Percentiles rank a stretch among this genome's conserved stretches.
Conservation (phyloP, 495 filamentous ascomycete species). For the Umbilicaria muhlenbergii region DNA sequence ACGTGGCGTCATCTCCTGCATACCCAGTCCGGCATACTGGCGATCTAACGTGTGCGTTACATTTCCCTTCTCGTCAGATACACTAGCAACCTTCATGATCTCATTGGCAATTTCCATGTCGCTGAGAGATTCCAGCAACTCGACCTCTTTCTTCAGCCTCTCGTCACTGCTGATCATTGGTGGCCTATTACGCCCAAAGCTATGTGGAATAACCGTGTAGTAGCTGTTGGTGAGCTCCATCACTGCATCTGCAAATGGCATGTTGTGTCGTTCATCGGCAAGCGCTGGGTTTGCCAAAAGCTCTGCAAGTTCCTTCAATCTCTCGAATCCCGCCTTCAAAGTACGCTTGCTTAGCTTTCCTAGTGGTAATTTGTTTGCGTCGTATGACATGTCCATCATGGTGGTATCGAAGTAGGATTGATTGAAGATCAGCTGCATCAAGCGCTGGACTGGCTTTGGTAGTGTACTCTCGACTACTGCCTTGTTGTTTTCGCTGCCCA, state of each 20-base stretch:
- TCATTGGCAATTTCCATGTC: conserved; percentile 70
- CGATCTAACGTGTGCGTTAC: conserved; percentile 47
- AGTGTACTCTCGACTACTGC: conserved; percentile 36
- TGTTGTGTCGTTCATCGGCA: conserved; percentile 30
- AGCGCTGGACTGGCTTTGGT: conserved; percentile 36
- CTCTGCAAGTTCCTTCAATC: conserved; percentile 55
- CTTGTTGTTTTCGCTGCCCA: conserved; percentile 13
- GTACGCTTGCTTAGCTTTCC: conserved; percentile 71
- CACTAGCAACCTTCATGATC: conserved; percentile 54
- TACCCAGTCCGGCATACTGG: conserved; percentile 50
- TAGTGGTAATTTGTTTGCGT: conserved; percentile 61
- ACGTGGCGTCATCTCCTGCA: conserved; percentile 59
- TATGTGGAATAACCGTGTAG: conserved; percentile 70
- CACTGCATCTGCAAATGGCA: conserved; percentile 22
- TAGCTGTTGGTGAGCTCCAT: conserved; percentile 56
- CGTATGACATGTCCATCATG: conserved; percentile 57
- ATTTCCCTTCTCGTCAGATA: conserved; percentile 19
- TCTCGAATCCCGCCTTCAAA: conserved; percentile 51
- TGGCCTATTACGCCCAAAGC: conserved; percentile 58
- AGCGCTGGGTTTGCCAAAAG: conserved; percentile 36
- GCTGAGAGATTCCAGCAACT: conserved; percentile 57
- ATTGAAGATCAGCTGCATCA: conserved; percentile 79
- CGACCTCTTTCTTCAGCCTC: conserved; percentile 56
- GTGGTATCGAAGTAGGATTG: conserved; percentile 44
- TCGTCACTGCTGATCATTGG: conserved; percentile 39